Evolutionary conservation across 768 basidiomycete genomes (phyloP).

Genomic region (Collybia nuda): DNA sequence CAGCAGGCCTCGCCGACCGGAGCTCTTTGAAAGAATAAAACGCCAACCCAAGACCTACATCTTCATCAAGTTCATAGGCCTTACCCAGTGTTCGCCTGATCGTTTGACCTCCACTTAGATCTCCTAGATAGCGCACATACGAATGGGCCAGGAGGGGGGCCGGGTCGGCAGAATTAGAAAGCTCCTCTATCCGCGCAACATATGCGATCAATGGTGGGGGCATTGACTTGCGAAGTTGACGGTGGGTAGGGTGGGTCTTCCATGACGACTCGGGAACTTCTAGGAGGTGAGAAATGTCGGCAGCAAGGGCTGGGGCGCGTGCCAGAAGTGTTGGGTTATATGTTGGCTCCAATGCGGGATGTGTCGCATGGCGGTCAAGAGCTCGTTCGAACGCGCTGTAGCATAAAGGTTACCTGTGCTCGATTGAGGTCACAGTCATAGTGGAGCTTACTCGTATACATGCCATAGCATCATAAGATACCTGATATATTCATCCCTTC

Average conservation of each 20-base stretch:
- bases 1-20: constrained; percentile 41
- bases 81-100: constrained; percentile 63
- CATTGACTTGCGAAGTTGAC: constrained; percentile 38
- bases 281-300: constrained; percentile 68
- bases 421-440: background rate
- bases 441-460: constrained; percentile 62
- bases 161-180: constrained; percentile 44
- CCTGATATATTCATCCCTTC: constrained; percentile 63
- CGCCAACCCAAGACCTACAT: constrained; percentile 48
- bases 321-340: constrained; percentile 71
- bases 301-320: constrained; percentile 55
- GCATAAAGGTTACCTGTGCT: background rate
- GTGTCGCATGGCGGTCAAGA: constrained; percentile 56
- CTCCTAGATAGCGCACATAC: constrained; percentile 83
- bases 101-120: constrained; percentile 76
- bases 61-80: constrained; percentile 61
- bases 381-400: constrained; percentile 55
- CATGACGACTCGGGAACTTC: constrained; percentile 50
- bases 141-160: constrained; percentile 69
- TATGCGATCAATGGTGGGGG: constrained; percentile 54
- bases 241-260: constrained; percentile 56
- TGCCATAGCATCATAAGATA: constrained; percentile 81
- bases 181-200: constrained; percentile 48
- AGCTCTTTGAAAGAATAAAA: constrained; percentile 74
- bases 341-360: constrained; percentile 64